Evolutionary conservation across 2,329 filamentous ascomycete genomes (phyloP), one percentile per base, ranked within the genome.

Genomic region (Cryphonectria parasitica): DNA sequence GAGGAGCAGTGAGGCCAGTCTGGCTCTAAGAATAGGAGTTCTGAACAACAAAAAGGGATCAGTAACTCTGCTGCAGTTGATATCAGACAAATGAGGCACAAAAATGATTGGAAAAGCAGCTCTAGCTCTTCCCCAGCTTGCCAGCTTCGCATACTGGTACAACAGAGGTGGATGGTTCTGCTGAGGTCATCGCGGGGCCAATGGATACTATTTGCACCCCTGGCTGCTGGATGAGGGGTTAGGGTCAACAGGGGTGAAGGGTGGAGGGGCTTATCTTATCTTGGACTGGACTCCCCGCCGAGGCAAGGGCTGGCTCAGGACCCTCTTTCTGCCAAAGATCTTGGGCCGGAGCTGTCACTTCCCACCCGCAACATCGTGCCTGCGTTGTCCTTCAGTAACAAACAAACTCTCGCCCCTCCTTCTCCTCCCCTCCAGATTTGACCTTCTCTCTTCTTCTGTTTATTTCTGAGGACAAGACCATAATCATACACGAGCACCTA

Each of bases 181-280:
- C 69, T 70, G 68, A 72, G 68, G 71, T 72, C 71, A 72, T 72
- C 54, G 71, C 56, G 71, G 68, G 71, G 71, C 64, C 43, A 49
- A 36, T 13, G 39, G 22, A 22, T 28, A 41, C 36, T 19, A 41
- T 36, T 54, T 67, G 31, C 31, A n/a, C 45, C 22, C 19, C 22
- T 17, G 28, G 10, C 17, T 22, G 19, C 17, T 22, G 58, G 34
- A 1, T 61, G 25, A n/a, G 28, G 54, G 22, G 39, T n/a, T 36
- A 54, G 58, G 56, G 58, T 52, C n/a, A 11, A 39, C 43, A 22
- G 43, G 17, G 43, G 4, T 39, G 8, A 19, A 49, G 17, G 43
- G 19, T 7, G 45, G 58, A 34, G 17, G 28, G 43, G 13, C 15
- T 43, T 67, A 39, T 69, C 67, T 69, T 65, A 69, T 69, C 61